These are phyloP conservation scores for Patellifolia procumbens DNA, from an alignment of 179 eudicot genomes.

Conservation along the genomic window DNA sequence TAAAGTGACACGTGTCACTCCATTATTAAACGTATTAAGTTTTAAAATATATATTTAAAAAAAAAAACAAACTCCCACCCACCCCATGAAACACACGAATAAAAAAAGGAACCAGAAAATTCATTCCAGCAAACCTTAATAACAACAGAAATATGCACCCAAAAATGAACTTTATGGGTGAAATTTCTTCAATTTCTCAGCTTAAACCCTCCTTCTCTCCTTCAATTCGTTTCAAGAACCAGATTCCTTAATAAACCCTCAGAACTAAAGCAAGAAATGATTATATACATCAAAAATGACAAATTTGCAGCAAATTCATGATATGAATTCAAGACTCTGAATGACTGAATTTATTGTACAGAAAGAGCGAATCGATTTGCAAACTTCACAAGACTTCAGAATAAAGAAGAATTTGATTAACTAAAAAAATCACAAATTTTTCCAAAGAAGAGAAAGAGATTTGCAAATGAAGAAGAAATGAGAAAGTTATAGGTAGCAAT, in stretches of 20 bases:
- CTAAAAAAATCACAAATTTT: not conserved
- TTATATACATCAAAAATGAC: not conserved
- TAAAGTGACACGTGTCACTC: too few relatives aligned
- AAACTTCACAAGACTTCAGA: too few relatives aligned
- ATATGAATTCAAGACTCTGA: not conserved
- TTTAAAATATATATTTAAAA: too few relatives aligned
- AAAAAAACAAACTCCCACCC: too few relatives aligned
- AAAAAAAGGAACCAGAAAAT: too few relatives aligned
- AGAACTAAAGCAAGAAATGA: not conserved
- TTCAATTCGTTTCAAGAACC: not conserved
- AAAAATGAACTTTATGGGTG: not conserved
- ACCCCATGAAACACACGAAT: too few relatives aligned
- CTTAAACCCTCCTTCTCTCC: not conserved
- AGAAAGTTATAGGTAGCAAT: not conserved
- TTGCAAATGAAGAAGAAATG: not conserved
- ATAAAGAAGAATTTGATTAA: not conserved
- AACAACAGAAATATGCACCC: not conserved
- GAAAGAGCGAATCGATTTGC: not conserved
- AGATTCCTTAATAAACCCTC: not conserved
- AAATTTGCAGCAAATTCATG: not conserved
- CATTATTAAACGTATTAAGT: too few relatives aligned
- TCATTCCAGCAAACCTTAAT: constrained; percentile 48
- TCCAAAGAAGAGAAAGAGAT: not conserved
- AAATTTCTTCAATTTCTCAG: not conserved
- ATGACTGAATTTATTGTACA: not conserved